Base-by-base conservation (phyloP, 2,329 filamentous ascomycete species). In the Colletotrichum incanum region DNA sequence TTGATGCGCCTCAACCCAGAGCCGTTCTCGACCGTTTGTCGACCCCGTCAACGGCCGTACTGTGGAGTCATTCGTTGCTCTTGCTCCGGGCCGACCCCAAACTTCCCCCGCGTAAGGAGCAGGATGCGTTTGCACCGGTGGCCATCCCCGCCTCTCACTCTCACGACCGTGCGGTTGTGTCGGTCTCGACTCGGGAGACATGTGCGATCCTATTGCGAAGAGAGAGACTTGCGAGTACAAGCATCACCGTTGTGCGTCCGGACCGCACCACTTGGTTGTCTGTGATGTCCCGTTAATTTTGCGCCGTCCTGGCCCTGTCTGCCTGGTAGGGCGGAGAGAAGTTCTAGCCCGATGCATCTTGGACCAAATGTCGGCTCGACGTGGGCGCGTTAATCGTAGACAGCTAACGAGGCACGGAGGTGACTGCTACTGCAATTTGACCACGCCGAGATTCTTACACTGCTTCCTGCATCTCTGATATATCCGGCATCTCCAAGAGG, bases 21-120 rank as follows among this genome's bases (percentile, higher is more conserved):
- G 31, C 28, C 45, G 45, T 49, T 37, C 59, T 39, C 45, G 43
- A 62, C 59, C 31, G 59, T 62, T 62, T 62, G 12, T 50, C 45
- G 45, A 62, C 18, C 45, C 59, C 45, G n/a, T 62, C 43, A 28
- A 62, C 31, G 31, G 59, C 31, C 59, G 45, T 49, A 23, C 34
- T 50, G 59, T 31, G 59, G 59, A 62, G 59, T 61, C 45, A 18
- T 26, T 34, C 23, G n/a, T 26, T 37, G 43, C 45, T 28, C 39
- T 14, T 23, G 31, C 43, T 28, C 59, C 59, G 43, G 59, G 43
- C 59, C 59, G 59, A 49, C 45, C 45, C 59, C 45, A 50, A 39
- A 8, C 14, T 39, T 50, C 31, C 28, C 23, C 31, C 28, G 45
- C n/a, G 59, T 45, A 62, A 31, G 47, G 14, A 31, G 47, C n/a